Conservation (phyloP, 169 alveolate species). For the Pseudocohnilembus persalinus region DNA sequence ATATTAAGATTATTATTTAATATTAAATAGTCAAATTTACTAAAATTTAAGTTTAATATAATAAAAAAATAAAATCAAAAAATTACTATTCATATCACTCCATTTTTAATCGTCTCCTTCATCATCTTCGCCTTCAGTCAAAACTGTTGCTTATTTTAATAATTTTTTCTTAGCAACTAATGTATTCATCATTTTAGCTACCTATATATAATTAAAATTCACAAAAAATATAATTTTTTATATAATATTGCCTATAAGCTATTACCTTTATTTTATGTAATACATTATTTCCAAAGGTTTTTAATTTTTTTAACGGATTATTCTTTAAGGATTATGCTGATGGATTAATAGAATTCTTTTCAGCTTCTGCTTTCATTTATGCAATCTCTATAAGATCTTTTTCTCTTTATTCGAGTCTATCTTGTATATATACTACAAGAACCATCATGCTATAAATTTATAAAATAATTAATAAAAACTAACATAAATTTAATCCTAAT, state of each 20-base stretch:
- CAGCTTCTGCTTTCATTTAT: background rate
- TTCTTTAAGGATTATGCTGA: background rate
- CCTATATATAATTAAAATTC: background rate
- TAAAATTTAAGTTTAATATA: background rate
- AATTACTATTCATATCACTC: background rate
- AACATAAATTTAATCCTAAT: too few relatives aligned
- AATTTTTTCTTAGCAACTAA: background rate
- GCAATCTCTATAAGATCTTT: background rate
- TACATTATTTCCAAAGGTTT: background rate
- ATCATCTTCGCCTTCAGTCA: background rate
- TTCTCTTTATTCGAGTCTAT: background rate
- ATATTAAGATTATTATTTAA: too few relatives aligned
- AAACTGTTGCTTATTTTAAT: background rate
- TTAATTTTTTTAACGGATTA: background rate
- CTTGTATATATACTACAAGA: background rate
- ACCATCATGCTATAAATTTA: background rate
- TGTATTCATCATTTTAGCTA: background rate
- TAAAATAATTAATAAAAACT: too few relatives aligned
- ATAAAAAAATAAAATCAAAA: background rate
- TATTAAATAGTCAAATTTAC: too few relatives aligned
- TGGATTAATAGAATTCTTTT: background rate
- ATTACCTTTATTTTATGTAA: background rate
- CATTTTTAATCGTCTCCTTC: background rate
- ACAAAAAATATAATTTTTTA: background rate
- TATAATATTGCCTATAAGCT: background rate